These are phyloP conservation scores for Athelia sp. DNA, from an alignment of 1,284 basidiomycete species.

Conservation along the genomic window DNA sequence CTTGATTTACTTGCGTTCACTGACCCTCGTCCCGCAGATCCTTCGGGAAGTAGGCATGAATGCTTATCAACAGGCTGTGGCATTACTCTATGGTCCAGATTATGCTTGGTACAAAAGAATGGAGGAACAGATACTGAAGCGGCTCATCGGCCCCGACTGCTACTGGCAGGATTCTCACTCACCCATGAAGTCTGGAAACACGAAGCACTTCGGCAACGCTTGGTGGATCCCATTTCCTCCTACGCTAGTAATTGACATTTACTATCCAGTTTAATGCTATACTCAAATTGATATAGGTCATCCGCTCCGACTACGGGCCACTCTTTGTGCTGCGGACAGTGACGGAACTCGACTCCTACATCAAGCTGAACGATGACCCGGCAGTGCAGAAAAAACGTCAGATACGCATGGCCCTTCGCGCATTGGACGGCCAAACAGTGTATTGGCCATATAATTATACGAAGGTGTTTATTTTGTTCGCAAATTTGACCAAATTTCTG, in stretches of 20 bases:
- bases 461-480: conserved; percentile 33
- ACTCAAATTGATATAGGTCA: conserved; percentile 37
- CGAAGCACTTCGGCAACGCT: conserved; percentile 64
- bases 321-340: conserved; percentile 43
- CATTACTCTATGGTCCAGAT: conserved; percentile 43
- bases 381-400: conserved; percentile 50
- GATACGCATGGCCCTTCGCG: conserved; percentile 62
- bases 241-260: conserved; percentile 39
- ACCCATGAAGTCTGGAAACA: conserved; percentile 28
- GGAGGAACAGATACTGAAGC: conserved; percentile 46
- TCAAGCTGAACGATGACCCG: conserved; percentile 57
- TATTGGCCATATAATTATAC: conserved; percentile 63
- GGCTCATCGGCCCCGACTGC: conserved; percentile 63
- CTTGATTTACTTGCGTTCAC: neutral
- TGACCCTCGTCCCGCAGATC: conserved; percentile 41
- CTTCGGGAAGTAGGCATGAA: conserved; percentile 59
- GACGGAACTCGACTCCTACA: conserved; percentile 54
- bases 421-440: conserved; percentile 63
- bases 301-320: conserved; percentile 68
- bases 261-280: conserved; percentile 1
- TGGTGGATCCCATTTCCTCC: conserved; percentile 81
- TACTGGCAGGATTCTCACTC: conserved; percentile 51
- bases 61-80: conserved; percentile 47
- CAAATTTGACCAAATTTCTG: neutral
- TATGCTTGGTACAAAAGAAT: conserved; percentile 38